These are phyloP conservation scores for Coprinopsis strossmayeri DNA, from an alignment of 768 basidiomycete species.

Conservation along the genomic window DNA sequence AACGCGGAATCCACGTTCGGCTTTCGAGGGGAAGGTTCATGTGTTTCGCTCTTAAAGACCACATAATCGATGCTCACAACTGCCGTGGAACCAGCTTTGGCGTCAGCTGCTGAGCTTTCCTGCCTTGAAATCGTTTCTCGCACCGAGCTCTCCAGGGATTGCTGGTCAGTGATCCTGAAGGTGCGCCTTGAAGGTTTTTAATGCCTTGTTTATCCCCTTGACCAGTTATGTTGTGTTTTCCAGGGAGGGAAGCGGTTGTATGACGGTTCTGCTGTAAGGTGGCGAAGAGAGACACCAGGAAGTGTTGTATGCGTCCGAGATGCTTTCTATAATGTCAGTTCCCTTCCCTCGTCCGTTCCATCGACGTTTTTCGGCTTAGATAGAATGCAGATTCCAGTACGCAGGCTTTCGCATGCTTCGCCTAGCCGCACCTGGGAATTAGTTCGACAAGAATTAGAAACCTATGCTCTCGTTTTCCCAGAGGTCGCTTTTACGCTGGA, in stretches of 20 bases:
- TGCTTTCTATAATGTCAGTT: slow-evolving; percentile 75
- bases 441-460: slow-evolving; percentile 67
- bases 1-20: slow-evolving; percentile 66
- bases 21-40: slow-evolving; percentile 96
- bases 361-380: slow-evolving; percentile 1
- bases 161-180: slow-evolving; percentile 77
- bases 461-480: slow-evolving; percentile 68
- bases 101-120: slow-evolving; percentile 74
- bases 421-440: slow-evolving; percentile 54
- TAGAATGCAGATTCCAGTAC: slow-evolving; percentile 63
- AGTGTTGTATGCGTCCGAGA: slow-evolving; percentile 84
- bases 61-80: not conserved
- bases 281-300: slow-evolving; percentile 67
- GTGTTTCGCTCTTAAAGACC: too few relatives aligned
- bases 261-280: slow-evolving; percentile 65
- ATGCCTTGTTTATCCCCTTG: too few relatives aligned
- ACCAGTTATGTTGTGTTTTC: slow-evolving; percentile 3
- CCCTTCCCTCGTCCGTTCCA: not conserved
- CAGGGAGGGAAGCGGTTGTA: slow-evolving; percentile 67
- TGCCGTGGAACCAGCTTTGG: slow-evolving; percentile 49
- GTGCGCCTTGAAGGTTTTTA: slow-evolving; percentile 37
- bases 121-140: slow-evolving; percentile 80
- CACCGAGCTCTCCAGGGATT: slow-evolving; percentile 53
- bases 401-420: slow-evolving; percentile 64
- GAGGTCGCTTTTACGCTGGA: slow-evolving; percentile 64